Percentiles rank a stretch among this genome's conserved stretches.
Conservation (phyloP, 2,329 filamentous ascomycete species). For the Colletotrichum endophyticum region DNA sequence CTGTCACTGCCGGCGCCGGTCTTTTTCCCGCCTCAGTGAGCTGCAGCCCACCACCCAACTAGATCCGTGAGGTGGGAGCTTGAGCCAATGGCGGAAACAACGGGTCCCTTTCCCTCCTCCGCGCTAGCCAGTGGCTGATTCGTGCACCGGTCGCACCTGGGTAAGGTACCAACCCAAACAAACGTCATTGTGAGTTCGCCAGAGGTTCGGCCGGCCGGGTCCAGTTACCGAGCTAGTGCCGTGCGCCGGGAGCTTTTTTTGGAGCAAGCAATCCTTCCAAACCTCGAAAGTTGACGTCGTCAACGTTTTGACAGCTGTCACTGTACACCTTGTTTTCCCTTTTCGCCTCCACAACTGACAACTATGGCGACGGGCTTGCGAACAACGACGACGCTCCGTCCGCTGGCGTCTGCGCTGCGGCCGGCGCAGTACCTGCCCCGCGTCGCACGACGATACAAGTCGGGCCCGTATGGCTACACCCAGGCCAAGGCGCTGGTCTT, state of each 20-base stretch:
- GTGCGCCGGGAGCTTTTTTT: neutral
- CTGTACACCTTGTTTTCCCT: neutral
- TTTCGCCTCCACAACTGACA: neutral
- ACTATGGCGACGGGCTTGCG: slow-evolving; percentile 10
- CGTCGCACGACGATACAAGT: slow-evolving; percentile 49
- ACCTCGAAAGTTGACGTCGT: neutral
- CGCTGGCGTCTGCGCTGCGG: slow-evolving; percentile 14
- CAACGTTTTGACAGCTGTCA: neutral
- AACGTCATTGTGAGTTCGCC: slow-evolving; percentile 18
- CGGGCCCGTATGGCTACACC: slow-evolving; percentile 78
- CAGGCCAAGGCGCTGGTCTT: slow-evolving; percentile 85
- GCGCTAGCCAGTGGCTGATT: slow-evolving; percentile 4
- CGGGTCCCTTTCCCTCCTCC: neutral
- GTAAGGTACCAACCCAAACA: neutral
- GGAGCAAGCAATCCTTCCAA: neutral
- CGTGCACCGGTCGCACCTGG: neutral
- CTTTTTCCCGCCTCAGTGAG: neutral
- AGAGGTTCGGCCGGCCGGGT: slow-evolving; percentile 2
- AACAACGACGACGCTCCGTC: slow-evolving; percentile 8
- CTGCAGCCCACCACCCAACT: neutral
- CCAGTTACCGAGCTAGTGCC: slow-evolving; percentile 20
- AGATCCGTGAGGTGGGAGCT: neutral
- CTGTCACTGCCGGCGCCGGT: neutral
- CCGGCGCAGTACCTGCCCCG: slow-evolving; percentile 19
- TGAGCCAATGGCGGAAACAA: slow-evolving; percentile 12